A percentile compares a stretch with the other conserved stretches of the same genome.
These are phyloP conservation scores for Fraxinus ornus DNA, from an alignment of 305 asterid genomes.

Conservation along the genomic window DNA sequence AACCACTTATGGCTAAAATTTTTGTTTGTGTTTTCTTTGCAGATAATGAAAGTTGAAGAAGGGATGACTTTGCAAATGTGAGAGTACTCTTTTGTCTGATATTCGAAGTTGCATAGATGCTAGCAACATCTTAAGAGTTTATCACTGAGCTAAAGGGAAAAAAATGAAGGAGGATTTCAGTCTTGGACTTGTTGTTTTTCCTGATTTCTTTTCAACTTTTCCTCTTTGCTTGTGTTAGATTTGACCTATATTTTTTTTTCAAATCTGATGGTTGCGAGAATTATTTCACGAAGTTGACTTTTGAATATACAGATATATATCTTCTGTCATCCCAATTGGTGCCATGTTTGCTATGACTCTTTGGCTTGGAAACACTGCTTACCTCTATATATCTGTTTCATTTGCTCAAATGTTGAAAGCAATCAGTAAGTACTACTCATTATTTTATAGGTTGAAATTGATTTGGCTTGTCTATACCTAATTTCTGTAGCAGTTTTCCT, in stretches of 20 bases:
- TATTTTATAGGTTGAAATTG: slow-evolving; percentile 8
- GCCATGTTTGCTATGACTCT: slow-evolving; percentile 97
- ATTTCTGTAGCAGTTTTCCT: background rate
- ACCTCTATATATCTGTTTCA: slow-evolving; percentile 94
- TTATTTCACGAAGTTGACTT: slow-evolving; percentile 8
- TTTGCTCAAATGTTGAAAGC: slow-evolving; percentile 97
- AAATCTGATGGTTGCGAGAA: slow-evolving; percentile 3
- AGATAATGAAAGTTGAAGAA: slow-evolving; percentile 85
- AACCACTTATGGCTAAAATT: background rate
- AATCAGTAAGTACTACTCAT: slow-evolving; percentile 54
- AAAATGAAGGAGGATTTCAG: background rate
- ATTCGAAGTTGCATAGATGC: background rate
- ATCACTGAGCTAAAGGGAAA: background rate
- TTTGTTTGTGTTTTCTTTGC: slow-evolving; percentile 23
- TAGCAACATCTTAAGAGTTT: background rate
- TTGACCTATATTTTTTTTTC: background rate
- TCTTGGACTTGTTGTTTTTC: background rate
- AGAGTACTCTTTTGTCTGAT: slow-evolving; percentile 30
- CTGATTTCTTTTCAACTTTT: background rate
- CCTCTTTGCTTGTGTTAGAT: background rate
- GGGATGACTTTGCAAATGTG: slow-evolving; percentile 95
- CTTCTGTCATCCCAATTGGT: slow-evolving; percentile 81
- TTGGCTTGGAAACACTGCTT: slow-evolving; percentile 97
- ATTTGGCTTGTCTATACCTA: slow-evolving; percentile 4
- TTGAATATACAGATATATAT: slow-evolving; percentile 53